Percentiles rank a stretch among this genome's conserved stretches.
Evolutionary conservation across 257 asterid genomes (phyloP).

Genomic region (Striga asiatica): DNA sequence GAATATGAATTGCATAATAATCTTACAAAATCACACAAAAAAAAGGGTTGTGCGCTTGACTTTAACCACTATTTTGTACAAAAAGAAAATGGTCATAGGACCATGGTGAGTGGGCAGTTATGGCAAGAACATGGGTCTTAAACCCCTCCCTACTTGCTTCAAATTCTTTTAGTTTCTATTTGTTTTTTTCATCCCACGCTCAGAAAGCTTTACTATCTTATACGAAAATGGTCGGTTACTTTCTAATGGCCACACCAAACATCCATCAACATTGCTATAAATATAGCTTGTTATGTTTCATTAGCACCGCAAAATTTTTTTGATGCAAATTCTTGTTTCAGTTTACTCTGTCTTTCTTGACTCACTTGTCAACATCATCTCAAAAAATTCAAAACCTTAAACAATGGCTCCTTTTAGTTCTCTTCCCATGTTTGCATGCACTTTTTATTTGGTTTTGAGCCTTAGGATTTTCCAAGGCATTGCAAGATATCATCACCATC

Average conservation of each 20-base stretch:
- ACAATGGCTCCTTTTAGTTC: background rate
- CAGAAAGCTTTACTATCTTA: conserved; percentile 9
- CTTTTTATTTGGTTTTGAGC: conserved; percentile 14
- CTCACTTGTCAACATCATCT: background rate
- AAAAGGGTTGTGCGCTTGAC: no score
- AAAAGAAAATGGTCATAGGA: conserved; percentile 12
- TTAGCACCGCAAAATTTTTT: conserved; percentile 13
- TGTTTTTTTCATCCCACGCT: conserved; percentile 12
- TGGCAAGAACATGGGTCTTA: conserved; percentile 30
- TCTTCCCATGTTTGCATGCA: background rate
- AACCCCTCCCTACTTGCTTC: background rate
- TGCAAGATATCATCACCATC: conserved; percentile 38
- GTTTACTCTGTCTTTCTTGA: background rate
- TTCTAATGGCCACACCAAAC: background rate
- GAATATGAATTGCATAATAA: no score
- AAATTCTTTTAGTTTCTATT: background rate
- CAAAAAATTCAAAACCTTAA: background rate
- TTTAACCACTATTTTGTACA: background rate
- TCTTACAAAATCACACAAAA: no score
- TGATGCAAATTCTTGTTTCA: conserved; percentile 23
- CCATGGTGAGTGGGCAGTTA: conserved; percentile 35
- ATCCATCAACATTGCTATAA: conserved; percentile 6
- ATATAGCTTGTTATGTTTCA: no score
- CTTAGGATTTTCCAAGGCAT: conserved; percentile 5
- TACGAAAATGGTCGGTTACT: conserved; percentile 16